Evolutionary conservation across 768 basidiomycete genomes (phyloP).

Genomic region (Daedaleopsis sinensis): DNA sequence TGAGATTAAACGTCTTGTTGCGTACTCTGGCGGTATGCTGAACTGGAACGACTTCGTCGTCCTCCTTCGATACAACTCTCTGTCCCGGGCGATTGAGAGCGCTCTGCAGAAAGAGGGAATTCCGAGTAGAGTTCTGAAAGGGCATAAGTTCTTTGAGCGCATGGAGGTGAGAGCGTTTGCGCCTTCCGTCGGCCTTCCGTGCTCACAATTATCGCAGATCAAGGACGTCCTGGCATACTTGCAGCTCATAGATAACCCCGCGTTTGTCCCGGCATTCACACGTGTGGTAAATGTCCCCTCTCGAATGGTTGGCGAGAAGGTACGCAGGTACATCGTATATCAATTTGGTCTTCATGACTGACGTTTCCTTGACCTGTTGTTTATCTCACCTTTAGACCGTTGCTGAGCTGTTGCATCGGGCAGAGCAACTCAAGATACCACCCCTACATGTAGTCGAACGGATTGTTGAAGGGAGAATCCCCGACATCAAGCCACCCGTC

Average conservation of each 20-base stretch:
- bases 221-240: slow-evolving; percentile 84
- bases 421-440: slow-evolving; percentile 53
- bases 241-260: slow-evolving; percentile 78
- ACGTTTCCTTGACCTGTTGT: background rate
- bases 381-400: slow-evolving; percentile 53
- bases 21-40: slow-evolving; percentile 71
- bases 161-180: slow-evolving; percentile 53
- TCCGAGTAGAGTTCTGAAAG: slow-evolving; percentile 73
- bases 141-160: slow-evolving; percentile 87
- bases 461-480: slow-evolving; percentile 60
- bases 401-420: slow-evolving; percentile 54
- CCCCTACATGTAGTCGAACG: slow-evolving; percentile 62
- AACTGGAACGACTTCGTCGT: slow-evolving; percentile 79
- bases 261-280: slow-evolving; percentile 64
- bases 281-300: slow-evolving; percentile 76
- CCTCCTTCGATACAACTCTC: slow-evolving; percentile 82
- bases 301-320: slow-evolving; percentile 80
- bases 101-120: slow-evolving; percentile 80
- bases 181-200: background rate
- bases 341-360: background rate
- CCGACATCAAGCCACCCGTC: slow-evolving; percentile 67
- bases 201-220: slow-evolving; percentile 44
- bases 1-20: slow-evolving; percentile 80
- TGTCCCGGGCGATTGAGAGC: slow-evolving; percentile 75
- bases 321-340: slow-evolving; percentile 26